A percentile compares a stretch with the other conserved stretches of the same genome.
Conservation (phyloP, 2,329 filamentous ascomycete species). For the Fusarium nematophilum region DNA sequence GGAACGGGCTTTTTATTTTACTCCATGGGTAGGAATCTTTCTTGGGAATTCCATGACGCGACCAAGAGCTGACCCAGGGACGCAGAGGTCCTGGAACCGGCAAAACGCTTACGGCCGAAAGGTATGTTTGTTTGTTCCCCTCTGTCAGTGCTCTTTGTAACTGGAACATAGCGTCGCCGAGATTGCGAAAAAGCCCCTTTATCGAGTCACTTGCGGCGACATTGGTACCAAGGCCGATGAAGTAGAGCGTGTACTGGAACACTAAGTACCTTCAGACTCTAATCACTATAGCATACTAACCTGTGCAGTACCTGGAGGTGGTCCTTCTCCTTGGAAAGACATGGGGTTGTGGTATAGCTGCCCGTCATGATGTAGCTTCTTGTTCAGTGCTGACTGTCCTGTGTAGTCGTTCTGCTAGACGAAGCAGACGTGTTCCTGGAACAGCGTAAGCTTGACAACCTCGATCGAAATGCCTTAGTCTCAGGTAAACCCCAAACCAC, state of each 20-base stretch:
- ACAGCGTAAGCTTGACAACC: not conserved
- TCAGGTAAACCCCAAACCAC: too few species aligned
- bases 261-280: not conserved
- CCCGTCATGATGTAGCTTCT: not conserved
- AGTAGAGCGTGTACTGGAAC: not conserved
- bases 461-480: not conserved
- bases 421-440: slow-evolving; percentile 22
- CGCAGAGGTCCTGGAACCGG: not conserved
- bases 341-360: slow-evolving; percentile 10
- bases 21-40: too few species aligned
- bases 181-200: not conserved
- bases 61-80: too few species aligned
- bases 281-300: not conserved
- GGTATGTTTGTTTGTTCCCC: not conserved
- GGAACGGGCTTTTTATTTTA: too few species aligned
- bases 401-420: not conserved
- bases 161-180: not conserved
- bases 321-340: not conserved
- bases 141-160: not conserved
- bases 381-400: too few species aligned
- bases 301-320: not conserved
- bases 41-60: too few species aligned
- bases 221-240: not conserved
- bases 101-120: not conserved
- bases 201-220: slow-evolving; percentile 1